Base-by-base conservation (phyloP, 306 rosid species). In the Dryas alaskensis region DNA sequence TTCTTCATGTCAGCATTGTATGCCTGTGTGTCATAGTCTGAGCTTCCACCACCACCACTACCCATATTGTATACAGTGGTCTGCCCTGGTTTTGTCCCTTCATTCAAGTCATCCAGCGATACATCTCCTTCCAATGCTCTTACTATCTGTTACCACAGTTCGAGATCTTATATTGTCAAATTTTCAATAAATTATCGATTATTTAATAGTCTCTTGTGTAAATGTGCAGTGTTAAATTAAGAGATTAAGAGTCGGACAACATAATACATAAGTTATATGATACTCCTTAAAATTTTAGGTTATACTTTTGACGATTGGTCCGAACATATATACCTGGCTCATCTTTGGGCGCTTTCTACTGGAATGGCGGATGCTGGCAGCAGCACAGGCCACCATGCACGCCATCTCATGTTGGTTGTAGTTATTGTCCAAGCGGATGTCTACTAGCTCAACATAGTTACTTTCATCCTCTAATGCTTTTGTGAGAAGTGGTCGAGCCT, bases 351-450 rank as follows among this genome's bases (percentile, higher is more conserved):
- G 98, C 62, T 83, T 88, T 77, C 70, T 86, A 5, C 87, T 85
- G 11, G 98, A 93, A 70, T 93, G 98, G 3, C 97, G 96, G 63
- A 93, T 91, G 86, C 93, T 83, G 5, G 92, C 89, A 8, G 97
- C 89, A 8, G 97, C 98, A 3, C 91, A 86, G 8, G 91, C 91
- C 8, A 92, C 88, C 93, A 93, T 86, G 31, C 96, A 86, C 10
- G 73, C 17, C 84, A 93, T 82, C 83, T 93, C 96, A 12, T 85
- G 80, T 3, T 70, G 72, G 73, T 86, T 76, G 79, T 76, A 93
- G 52, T 81, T 84, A 42, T 79, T 75, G 59, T 89, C 92, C 69
- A 93, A 75, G 61, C 89, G 78, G 39, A 78, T 77, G 70, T 91
- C 98, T 4, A 86, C 91, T 63, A 93, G 69, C 82, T 85, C 93